Evolutionary conservation across 2,329 filamentous ascomycete genomes (phyloP).

Genomic region (Chrysoporthe puriensis): DNA sequence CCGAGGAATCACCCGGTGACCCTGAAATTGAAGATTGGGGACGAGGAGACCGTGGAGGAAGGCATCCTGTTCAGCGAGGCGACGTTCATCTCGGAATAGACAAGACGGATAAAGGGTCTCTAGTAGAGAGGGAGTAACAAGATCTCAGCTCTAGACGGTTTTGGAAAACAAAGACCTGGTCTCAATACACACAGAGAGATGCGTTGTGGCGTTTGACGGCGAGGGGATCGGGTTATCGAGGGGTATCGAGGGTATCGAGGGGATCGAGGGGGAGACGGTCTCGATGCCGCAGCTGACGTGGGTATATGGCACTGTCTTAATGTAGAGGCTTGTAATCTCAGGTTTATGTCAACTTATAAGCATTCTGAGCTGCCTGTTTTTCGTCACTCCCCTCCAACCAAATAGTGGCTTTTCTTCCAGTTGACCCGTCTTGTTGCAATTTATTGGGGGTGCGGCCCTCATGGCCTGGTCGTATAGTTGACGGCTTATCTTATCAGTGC

Average conservation of each 20-base stretch:
- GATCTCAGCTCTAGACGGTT: constrained; percentile 15
- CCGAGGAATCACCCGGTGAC: constrained; percentile 65
- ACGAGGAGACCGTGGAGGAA: constrained; percentile 75
- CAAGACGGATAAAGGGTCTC: not conserved
- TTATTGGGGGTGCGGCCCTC: no score
- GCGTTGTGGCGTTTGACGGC: constrained; percentile 5
- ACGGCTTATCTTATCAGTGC: constrained; percentile 12
- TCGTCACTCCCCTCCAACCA: not conserved
- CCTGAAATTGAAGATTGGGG: constrained; percentile 84
- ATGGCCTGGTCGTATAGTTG: not conserved
- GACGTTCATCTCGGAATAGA: constrained; percentile 82
- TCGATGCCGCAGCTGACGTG: not conserved
- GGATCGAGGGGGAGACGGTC: not conserved
- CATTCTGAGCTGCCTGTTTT: not conserved
- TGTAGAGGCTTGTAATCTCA: constrained; percentile 4
- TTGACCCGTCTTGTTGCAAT: no score
- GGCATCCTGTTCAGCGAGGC: constrained; percentile 85
- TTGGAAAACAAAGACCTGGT: constrained; percentile 29
- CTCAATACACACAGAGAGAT: not conserved
- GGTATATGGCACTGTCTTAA: constrained; percentile 5
- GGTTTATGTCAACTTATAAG: not conserved
- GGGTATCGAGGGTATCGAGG: no score
- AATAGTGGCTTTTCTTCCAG: no score
- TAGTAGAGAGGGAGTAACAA: not conserved
- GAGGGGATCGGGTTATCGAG: not conserved